Evolutionary conservation across 1,139 yeast genomes (phyloP).

Genomic region (Diutina mesorugosa): DNA sequence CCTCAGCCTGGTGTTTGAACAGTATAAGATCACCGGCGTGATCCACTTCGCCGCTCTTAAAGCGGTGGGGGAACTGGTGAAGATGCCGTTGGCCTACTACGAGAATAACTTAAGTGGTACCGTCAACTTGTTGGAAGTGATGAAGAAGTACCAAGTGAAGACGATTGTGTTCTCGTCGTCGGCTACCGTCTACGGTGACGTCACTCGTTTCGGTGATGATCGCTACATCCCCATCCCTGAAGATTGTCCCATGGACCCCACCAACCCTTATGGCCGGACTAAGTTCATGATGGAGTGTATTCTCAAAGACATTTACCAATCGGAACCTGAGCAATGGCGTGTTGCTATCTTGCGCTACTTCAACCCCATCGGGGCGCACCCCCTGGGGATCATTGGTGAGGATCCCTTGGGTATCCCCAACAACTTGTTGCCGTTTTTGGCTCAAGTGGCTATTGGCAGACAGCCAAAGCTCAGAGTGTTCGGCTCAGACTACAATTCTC

Average conservation of each 20-base stretch:
- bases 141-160: constrained; percentile 33
- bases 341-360: constrained; percentile 64
- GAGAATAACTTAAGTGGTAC: constrained; percentile 63
- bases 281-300: constrained; percentile 55
- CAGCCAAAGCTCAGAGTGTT: constrained; percentile 51
- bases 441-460: constrained; percentile 70
- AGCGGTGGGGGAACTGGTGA: constrained; percentile 74
- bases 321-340: constrained; percentile 34
- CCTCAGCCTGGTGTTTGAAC: constrained; percentile 34
- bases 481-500: constrained; percentile 56
- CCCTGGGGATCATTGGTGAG: constrained; percentile 69
- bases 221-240: constrained; percentile 75
- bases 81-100: constrained; percentile 60
- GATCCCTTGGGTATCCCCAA: constrained; percentile 73
- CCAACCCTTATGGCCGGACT: constrained; percentile 70
- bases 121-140: constrained; percentile 40
- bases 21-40: constrained; percentile 44
- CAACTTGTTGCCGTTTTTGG: constrained; percentile 61
- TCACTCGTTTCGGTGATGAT: constrained; percentile 42
- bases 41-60: constrained; percentile 81
- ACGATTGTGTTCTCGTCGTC: constrained; percentile 68
- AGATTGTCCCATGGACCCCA: constrained; percentile 63
- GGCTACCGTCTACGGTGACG: constrained; percentile 82
- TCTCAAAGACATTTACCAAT: constrained; percentile 40
- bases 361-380: constrained; percentile 81